Percentiles rank a stretch among this genome's conserved stretches.
phyloP scores from a whole-genome alignment of 1,284 basidiomycete species.

The Meripilus lineatus region DNA sequence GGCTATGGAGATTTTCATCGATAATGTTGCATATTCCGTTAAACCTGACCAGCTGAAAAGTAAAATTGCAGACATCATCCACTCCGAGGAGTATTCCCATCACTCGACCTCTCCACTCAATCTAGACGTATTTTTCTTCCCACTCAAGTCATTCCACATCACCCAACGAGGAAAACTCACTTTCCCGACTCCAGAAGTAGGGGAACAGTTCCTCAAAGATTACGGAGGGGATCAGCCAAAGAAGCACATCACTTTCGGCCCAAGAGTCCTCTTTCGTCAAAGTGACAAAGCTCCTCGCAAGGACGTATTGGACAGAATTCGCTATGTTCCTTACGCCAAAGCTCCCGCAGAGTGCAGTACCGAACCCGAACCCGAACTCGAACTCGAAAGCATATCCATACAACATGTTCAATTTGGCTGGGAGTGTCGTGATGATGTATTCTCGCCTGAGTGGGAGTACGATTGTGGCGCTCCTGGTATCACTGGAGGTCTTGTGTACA shows the following conservation, averaged over 20 bases:
- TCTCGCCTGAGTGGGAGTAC: conserved; percentile 55
- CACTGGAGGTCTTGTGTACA: conserved; percentile 34
- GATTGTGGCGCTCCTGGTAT: conserved; percentile 15
- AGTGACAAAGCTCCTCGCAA: conserved; percentile 29
- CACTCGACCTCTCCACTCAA: conserved; percentile 35
- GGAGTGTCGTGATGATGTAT: conserved; percentile 47
- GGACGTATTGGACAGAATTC: conserved; percentile 38
- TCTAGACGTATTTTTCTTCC: conserved; percentile 44
- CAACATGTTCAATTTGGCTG: conserved; percentile 45
- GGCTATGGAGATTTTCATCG: conserved; percentile 17
- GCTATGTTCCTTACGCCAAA: conserved; percentile 39
- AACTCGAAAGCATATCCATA: conserved; percentile 26
- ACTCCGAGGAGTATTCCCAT: conserved; percentile 33
- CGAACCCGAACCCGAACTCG: conserved; percentile 41
- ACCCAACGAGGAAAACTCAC: conserved; percentile 46
- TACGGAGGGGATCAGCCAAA: conserved; percentile 30
- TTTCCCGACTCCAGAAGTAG: conserved; percentile 37
- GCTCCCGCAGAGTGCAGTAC: too few relatives aligned
- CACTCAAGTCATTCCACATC: conserved; percentile 22
- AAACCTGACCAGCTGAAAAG: conserved; percentile 9
- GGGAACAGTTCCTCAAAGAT: conserved; percentile 37
- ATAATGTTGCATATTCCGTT: conserved; percentile 9
- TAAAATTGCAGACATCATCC: conserved; percentile 39
- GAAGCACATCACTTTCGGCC: conserved; percentile 24
- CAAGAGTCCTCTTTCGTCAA: conserved; percentile 32